These are phyloP conservation scores for Thraustochytrium aureum DNA, from an alignment of 352 stramenopile species.

Conservation along the genomic window DNA sequence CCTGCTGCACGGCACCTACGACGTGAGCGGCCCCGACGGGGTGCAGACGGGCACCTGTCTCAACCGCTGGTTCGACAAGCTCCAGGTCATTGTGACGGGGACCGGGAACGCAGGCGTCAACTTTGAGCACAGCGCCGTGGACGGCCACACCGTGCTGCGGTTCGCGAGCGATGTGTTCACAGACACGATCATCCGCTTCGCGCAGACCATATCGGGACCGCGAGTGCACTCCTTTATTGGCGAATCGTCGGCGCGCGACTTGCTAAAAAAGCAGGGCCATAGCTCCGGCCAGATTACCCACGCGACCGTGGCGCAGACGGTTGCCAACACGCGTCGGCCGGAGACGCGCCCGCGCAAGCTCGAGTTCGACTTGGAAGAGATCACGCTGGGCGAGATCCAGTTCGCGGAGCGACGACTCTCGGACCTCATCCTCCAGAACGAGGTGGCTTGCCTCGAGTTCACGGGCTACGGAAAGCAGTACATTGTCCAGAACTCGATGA, in stretches of 20 bases:
- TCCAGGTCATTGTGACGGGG: constrained; percentile 91
- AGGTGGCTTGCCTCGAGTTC: constrained; percentile 93
- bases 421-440: constrained; percentile 89
- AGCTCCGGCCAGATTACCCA: background rate
- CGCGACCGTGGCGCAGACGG: background rate
- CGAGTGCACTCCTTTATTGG: constrained; percentile 11
- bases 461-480: constrained; percentile 75
- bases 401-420: constrained; percentile 85
- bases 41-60: constrained; percentile 84
- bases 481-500: constrained; percentile 85
- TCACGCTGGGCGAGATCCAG: constrained; percentile 79
- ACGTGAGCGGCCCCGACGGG: constrained; percentile 63
- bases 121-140: constrained; percentile 96
- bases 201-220: constrained; percentile 50
- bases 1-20: constrained; percentile 88
- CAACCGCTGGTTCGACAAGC: constrained; percentile 97
- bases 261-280: background rate
- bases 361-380: constrained; percentile 76
- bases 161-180: constrained; percentile 80
- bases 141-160: constrained; percentile 89
- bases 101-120: constrained; percentile 93
- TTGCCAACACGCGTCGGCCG: background rate
- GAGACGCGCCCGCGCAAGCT: constrained; percentile 60
- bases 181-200: constrained; percentile 78
- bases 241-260: background rate